A percentile compares a stretch with the other conserved stretches of the same genome.
Evolutionary conservation across 768 basidiomycete species (phyloP).

Genomic region (Auricularia cornea): DNA sequence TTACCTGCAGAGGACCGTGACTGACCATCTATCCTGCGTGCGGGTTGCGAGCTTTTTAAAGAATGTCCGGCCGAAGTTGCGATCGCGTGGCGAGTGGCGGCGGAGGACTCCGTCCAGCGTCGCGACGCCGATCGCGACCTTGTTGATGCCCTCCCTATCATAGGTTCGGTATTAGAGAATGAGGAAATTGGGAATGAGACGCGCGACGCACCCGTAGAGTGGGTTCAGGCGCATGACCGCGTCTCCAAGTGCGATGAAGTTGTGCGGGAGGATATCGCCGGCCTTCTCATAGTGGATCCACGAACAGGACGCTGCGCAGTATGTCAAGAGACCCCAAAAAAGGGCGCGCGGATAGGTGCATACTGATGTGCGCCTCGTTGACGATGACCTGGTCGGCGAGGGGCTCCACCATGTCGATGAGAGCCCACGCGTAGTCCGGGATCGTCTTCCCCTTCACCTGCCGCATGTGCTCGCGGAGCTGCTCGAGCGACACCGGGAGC

Average conservation of each 20-base stretch:
- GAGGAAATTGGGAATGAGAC: no score
- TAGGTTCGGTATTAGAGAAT: not conserved
- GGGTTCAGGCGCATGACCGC: conserved; percentile 23
- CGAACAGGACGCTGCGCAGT: conserved; percentile 13
- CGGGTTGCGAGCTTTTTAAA: not conserved
- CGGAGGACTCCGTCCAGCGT: not conserved
- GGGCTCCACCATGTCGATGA: no score
- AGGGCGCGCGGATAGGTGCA: no score
- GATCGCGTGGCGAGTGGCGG: not conserved
- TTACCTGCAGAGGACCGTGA: no score
- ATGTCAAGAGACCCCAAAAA: no score
- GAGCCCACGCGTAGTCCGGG: not conserved
- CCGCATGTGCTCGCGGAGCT: no score
- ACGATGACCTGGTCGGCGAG: no score
- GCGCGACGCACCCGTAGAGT: conserved; percentile 8
- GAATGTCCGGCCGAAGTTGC: not conserved
- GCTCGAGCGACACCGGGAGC: no score
- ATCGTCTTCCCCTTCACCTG: not conserved
- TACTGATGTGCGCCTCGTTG: no score
- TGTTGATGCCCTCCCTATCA: not conserved
- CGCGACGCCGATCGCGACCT: not conserved
- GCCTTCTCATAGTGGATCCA: conserved; percentile 22
- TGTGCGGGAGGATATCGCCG: conserved; percentile 18
- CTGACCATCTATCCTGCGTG: not conserved
- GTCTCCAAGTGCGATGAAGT: conserved; percentile 29